Percentiles rank a stretch among this genome's conserved stretches.
phyloP scores from a whole-genome alignment of 2,329 filamentous ascomycete species.

The Pseudogymnoascus sp. region DNA sequence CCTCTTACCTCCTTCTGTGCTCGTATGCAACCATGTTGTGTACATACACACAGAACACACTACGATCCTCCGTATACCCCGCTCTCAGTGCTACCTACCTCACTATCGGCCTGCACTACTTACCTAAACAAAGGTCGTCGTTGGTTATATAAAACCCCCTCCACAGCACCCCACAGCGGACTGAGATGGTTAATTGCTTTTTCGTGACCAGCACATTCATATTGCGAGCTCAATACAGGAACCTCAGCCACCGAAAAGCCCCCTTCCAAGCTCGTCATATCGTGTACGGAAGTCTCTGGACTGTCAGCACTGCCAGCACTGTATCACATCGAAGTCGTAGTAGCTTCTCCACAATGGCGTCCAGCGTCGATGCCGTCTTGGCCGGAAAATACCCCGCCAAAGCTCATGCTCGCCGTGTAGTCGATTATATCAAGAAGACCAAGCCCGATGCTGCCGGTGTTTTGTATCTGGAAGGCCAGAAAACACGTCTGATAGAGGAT shows the following conservation, averaged over 20 bases:
- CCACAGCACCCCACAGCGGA: neutral
- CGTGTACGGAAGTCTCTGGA: neutral
- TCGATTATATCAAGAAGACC: conserved; percentile 63
- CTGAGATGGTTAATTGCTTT: conserved; percentile 4
- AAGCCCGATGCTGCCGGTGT: conserved; percentile 59
- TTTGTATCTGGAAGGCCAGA: conserved; percentile 81
- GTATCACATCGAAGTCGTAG: neutral
- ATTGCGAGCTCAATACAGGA: neutral
- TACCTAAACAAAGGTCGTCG: neutral
- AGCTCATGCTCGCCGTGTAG: conserved; percentile 75
- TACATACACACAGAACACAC: neutral
- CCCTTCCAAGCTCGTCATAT: conserved; percentile 1
- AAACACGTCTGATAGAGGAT: conserved; percentile 76
- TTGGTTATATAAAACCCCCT: conserved; percentile 1
- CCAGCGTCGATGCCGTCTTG: conserved; percentile 34
- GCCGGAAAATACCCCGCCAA: conserved; percentile 73
- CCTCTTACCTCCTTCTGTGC: neutral
- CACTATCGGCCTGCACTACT: neutral
- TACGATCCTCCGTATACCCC: neutral
- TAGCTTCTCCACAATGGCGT: conserved; percentile 7
- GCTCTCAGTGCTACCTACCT: neutral
- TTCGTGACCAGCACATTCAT: conserved; percentile 2
- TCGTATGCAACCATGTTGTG: neutral
- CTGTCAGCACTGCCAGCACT: neutral
- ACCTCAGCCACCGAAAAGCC: neutral